Base-by-base conservation (phyloP, 1,284 basidiomycete genomes). In the Sanguinoderma infundibulare region DNA sequence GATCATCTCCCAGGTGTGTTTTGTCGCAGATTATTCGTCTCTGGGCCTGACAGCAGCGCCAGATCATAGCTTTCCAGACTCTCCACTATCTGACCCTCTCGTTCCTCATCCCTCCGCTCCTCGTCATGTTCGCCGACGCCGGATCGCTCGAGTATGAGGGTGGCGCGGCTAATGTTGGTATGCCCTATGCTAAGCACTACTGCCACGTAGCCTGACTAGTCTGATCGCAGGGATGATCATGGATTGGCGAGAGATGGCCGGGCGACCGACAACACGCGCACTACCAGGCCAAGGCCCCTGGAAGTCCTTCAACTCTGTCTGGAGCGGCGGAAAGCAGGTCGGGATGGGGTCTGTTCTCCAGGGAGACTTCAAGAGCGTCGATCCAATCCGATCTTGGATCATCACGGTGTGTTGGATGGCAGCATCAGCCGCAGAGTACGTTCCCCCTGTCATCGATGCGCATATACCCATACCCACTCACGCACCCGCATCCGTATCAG, bases 221-320 rank as follows among this genome's bases (percentile, higher is more conserved):
- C 24, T 47, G 5, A 40, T 51, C 30, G 24, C 57, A 91, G 89
- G 90, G 9, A 94, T 96, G 91, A 81, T 98, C 32, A 93, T 99
- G 87, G 96, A 99, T 77, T 99, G 97, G 97, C 84, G 95, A 51
- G 94, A 98, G 75, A 90, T 99, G 84, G 92, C 93, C 0, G 92
- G 94, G 8, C 78, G 85, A 59, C 87, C 91, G 2, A 95, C 94
- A 0, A 84, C 90, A 1, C 83, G 83, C 60, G 84, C 85, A 17
- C 77, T 84, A 58, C 82, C 85, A 42, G 87, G 85, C 20, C 85
- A 84, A 61, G 83, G 85, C 55, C 78, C 83, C 38, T 92, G 89
- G 87, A 79, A 77, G 53, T 83, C 86, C 30, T 85, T 86, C 73
- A 81, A 83, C 38, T 87, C 87, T 65, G 89, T 86, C 6, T 93